phyloP scores from a whole-genome alignment of 2,329 filamentous ascomycete species.

The Tolypocladium amazonense region DNA sequence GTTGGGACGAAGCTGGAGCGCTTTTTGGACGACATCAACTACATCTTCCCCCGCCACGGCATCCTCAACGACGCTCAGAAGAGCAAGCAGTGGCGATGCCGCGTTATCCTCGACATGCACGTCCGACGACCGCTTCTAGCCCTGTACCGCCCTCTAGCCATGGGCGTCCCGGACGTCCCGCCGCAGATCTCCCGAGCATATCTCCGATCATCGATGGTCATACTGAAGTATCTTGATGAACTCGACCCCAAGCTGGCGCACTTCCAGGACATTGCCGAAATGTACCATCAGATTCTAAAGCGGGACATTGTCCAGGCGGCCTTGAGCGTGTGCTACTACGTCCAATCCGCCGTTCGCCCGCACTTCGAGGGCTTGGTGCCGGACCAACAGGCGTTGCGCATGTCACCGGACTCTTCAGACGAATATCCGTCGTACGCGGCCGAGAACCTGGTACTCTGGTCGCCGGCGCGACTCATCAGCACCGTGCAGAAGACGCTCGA shows the following conservation, averaged over 20 bases:
- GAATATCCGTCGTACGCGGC: conserved; percentile 21
- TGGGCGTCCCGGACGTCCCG: conserved; percentile 39
- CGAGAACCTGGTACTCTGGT: conserved; percentile 30
- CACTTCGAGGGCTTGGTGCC: conserved; percentile 17
- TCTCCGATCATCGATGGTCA: conserved; percentile 42
- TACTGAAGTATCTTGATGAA: conserved; percentile 45
- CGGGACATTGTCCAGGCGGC: conserved; percentile 45
- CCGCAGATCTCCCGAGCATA: conserved; percentile 41
- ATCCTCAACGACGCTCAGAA: conserved; percentile 30
- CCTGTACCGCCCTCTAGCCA: conserved; percentile 43
- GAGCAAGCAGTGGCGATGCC: conserved; percentile 40
- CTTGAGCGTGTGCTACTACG: conserved; percentile 45
- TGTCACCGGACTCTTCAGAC: conserved; percentile 23
- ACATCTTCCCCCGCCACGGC: conserved; percentile 36
- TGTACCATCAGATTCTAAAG: conserved; percentile 42
- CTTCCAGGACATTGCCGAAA: conserved; percentile 36
- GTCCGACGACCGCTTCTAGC: conserved; percentile 40
- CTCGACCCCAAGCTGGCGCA: conserved; percentile 35
- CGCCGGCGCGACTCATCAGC: conserved; percentile 26
- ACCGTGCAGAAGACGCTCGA: conserved; percentile 38
- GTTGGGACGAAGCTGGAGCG: conserved; percentile 42
- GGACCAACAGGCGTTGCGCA: conserved; percentile 18
- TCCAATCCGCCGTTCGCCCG: conserved; percentile 24
- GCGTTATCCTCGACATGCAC: conserved; percentile 43
- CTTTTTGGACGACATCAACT: conserved; percentile 43